These are phyloP conservation scores for Anastatica hierochuntica DNA, from an alignment of 345 rosid genomes.

Conservation along the genomic window DNA sequence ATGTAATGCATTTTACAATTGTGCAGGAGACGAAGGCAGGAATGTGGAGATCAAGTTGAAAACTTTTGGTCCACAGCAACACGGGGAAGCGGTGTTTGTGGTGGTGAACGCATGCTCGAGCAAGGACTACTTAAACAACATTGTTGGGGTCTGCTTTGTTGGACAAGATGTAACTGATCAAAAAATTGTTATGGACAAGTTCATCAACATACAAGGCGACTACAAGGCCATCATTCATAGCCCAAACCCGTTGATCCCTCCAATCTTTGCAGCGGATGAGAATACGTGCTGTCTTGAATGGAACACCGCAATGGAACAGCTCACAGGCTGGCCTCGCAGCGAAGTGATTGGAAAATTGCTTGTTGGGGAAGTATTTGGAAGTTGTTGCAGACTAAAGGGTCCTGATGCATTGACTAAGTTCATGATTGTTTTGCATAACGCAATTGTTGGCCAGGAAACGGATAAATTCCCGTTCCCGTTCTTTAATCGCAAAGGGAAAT, in stretches of 20 bases:
- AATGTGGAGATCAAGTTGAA: slow-evolving; percentile 84
- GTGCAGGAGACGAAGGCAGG: slow-evolving; percentile 84
- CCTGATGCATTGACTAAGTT: slow-evolving; percentile 81
- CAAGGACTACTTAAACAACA: slow-evolving; percentile 73
- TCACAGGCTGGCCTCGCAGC: slow-evolving; percentile 65
- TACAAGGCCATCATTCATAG: slow-evolving; percentile 86
- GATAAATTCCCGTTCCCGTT: slow-evolving; percentile 75
- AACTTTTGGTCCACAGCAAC: slow-evolving; percentile 52
- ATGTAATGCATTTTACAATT: not conserved
- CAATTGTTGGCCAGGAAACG: slow-evolving; percentile 77
- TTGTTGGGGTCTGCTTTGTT: slow-evolving; percentile 95
- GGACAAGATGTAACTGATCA: slow-evolving; percentile 92
- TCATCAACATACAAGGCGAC: slow-evolving; percentile 82
- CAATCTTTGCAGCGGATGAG: slow-evolving; percentile 91
- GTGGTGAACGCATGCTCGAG: slow-evolving; percentile 93
- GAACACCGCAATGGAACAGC: slow-evolving; percentile 97
- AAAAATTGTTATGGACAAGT: slow-evolving; percentile 92
- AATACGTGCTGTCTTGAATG: slow-evolving; percentile 88
- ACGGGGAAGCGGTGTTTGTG: slow-evolving; percentile 62
- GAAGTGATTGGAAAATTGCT: slow-evolving; percentile 80
- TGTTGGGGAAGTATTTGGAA: slow-evolving; percentile 91
- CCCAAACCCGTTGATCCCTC: slow-evolving; percentile 92
- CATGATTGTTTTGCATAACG: slow-evolving; percentile 84
- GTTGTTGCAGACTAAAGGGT: slow-evolving; percentile 82
- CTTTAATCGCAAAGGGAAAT: slow-evolving; percentile 62